These are phyloP conservation scores for Arabis hirsuta DNA, from an alignment of 345 rosid genomes.

Conservation along the genomic window DNA sequence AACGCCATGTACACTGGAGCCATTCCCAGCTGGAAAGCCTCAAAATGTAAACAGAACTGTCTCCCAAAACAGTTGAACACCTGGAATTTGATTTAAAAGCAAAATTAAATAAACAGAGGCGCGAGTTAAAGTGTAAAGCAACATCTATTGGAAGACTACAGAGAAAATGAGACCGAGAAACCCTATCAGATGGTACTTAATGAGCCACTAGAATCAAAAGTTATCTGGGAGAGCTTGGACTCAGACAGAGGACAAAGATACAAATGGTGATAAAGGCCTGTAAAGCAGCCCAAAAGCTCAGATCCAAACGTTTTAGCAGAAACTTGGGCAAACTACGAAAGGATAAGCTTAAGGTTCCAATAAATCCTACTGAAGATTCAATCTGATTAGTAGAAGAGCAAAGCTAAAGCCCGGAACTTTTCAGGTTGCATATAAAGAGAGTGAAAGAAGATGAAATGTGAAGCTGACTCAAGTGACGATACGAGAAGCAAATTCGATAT, in stretches of 20 bases:
- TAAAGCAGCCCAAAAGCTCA: no score
- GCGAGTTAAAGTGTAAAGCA: neutral
- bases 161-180: neutral
- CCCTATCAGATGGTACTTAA: neutral
- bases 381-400: neutral
- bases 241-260: no score
- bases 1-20: constrained; percentile 96
- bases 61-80: constrained; percentile 91
- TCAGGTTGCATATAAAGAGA: neutral
- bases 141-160: neutral
- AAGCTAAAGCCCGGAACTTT: neutral
- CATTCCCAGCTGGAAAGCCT: constrained; percentile 89
- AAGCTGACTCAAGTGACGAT: neutral
- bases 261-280: no score
- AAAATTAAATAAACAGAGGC: neutral
- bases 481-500: neutral
- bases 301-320: neutral
- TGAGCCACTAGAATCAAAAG: constrained; percentile 7
- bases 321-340: neutral
- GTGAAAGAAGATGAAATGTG: constrained; percentile 4
- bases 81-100: constrained; percentile 35
- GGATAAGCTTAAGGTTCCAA: neutral
- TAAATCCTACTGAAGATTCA: neutral
- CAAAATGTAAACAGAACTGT: constrained; percentile 93
- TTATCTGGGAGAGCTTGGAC: neutral